Percentiles rank a stretch among this genome's conserved stretches.
phyloP scores from a whole-genome alignment of 1,139 yeast genomes.

The Pichia sp. region DNA sequence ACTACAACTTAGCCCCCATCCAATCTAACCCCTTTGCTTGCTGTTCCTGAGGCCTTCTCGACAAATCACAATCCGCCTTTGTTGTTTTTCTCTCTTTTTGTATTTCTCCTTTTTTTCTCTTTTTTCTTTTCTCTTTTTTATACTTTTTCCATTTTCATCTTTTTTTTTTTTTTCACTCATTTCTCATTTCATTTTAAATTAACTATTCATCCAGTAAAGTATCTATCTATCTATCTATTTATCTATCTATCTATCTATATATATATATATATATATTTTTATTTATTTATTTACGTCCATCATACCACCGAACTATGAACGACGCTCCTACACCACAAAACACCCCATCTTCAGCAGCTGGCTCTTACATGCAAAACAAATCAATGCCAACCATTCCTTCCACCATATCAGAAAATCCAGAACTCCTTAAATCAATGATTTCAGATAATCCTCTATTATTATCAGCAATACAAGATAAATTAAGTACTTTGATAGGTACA shows the following conservation, averaged over 20 bases:
- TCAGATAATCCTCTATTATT: slow-evolving; percentile 67
- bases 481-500: slow-evolving; percentile 77
- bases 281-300: too few relatives aligned
- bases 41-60: too few relatives aligned
- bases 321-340: slow-evolving; percentile 98
- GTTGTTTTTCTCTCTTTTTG: too few relatives aligned
- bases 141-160: too few relatives aligned
- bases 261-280: background rate
- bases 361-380: slow-evolving; percentile 53
- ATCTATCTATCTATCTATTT: background rate
- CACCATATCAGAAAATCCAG: slow-evolving; percentile 67
- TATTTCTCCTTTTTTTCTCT: background rate
- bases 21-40: too few relatives aligned
- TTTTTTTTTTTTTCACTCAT: too few relatives aligned
- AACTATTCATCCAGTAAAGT: too few relatives aligned
- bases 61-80: too few relatives aligned
- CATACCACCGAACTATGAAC: slow-evolving; percentile 39
- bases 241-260: background rate
- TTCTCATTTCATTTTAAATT: too few relatives aligned
- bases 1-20: too few relatives aligned
- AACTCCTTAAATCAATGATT: slow-evolving; percentile 27
- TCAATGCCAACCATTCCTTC: slow-evolving; percentile 63
- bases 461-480: slow-evolving; percentile 85
- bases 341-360: slow-evolving; percentile 88
- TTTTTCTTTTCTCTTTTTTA: background rate